phyloP scores from a whole-genome alignment of 306 rosid genomes.

The Trifolium subterraneum region DNA sequence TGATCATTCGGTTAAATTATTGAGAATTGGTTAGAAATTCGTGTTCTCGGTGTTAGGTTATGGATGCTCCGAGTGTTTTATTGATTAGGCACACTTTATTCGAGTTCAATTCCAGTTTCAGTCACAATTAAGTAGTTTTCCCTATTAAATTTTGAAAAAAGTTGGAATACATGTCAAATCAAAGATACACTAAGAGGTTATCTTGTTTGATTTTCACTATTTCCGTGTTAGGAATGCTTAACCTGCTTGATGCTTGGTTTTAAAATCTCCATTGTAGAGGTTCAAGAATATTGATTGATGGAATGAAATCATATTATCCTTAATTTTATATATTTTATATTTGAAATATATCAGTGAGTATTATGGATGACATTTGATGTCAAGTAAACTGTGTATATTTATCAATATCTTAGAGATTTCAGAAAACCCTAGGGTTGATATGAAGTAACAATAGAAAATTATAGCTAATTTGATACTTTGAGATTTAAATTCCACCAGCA shows the following conservation, averaged over 20 bases:
- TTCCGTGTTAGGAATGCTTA: no score
- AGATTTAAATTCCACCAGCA: not conserved
- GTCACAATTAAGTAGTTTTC: not conserved
- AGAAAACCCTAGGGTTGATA: not conserved
- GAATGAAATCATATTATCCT: not conserved
- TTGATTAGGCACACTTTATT: not conserved
- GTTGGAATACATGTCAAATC: no score
- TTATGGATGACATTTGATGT: conserved; percentile 23
- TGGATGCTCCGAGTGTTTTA: not conserved
- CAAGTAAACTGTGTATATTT: conserved; percentile 2
- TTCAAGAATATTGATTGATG: conserved; percentile 22
- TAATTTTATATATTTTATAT: not conserved
- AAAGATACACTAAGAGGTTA: no score
- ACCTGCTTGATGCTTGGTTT: no score
- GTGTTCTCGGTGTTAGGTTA: conserved; percentile 16
- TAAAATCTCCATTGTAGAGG: not conserved
- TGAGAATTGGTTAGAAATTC: conserved; percentile 2
- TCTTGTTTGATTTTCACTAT: no score
- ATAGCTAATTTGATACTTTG: no score
- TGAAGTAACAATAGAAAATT: not conserved
- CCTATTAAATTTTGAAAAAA: no score
- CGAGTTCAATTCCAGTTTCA: not conserved
- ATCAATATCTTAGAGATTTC: not conserved
- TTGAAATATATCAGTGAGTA: not conserved
- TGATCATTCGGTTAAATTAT: not conserved